Conservation (phyloP, 1,139 yeast species). For the Pichiaceae sp. region DNA sequence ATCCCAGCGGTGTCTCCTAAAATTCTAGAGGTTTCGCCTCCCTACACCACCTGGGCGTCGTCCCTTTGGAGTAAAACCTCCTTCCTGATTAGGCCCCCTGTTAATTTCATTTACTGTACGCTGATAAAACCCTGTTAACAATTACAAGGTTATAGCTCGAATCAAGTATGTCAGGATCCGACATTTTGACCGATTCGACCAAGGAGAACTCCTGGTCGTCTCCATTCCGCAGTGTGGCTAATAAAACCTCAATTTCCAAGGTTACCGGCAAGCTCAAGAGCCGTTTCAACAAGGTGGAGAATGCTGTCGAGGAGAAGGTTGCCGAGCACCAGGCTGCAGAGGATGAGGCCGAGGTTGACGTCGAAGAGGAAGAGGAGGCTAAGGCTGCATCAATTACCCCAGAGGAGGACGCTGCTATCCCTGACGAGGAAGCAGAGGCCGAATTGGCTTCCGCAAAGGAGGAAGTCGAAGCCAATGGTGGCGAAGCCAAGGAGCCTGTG, state of each 20-base stretch:
- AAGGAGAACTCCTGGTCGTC: no score
- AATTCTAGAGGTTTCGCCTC: no score
- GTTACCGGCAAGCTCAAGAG: neutral
- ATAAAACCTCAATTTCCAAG: neutral
- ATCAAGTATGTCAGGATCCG: no score
- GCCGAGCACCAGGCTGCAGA: neutral
- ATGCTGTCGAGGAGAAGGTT: neutral
- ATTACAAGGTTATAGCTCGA: no score
- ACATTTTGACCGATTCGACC: no score
- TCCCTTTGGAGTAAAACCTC: no score
- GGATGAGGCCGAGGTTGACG: slow-evolving; percentile 22
- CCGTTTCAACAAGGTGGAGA: neutral
- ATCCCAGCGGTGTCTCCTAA: no score
- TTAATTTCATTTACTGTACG: no score
- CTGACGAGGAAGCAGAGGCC: slow-evolving; percentile 1
- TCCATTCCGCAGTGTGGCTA: no score
- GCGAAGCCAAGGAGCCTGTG: slow-evolving; percentile 3
- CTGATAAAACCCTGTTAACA: no score
- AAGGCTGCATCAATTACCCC: slow-evolving; percentile 18
- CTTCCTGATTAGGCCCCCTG: no score
- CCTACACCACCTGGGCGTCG: no score
- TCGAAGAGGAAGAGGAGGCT: slow-evolving; percentile 35
- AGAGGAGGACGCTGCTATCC: slow-evolving; percentile 5
- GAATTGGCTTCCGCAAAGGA: slow-evolving; percentile 4
- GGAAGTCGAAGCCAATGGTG: slow-evolving; percentile 4